These are phyloP conservation scores for Plectosphaerella sp. DNA, from an alignment of 2,329 filamentous ascomycete species.

Conservation along the genomic window DNA sequence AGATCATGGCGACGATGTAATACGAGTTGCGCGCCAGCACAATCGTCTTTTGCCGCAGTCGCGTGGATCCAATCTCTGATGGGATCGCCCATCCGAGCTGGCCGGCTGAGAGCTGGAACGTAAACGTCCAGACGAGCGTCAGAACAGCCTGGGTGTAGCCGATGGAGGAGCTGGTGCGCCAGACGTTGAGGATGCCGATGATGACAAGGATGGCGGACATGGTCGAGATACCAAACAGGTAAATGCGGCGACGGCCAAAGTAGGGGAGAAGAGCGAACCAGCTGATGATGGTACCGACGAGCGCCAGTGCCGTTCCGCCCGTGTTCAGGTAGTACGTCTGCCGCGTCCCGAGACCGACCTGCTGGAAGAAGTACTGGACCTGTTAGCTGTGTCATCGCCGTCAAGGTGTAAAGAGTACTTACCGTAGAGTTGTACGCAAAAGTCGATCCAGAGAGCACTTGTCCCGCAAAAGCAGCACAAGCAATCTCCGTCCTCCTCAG, in stretches of 20 bases:
- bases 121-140: conserved; percentile 8
- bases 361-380: conserved; percentile 30
- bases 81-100: conserved; percentile 17
- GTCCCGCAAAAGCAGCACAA: conserved; percentile 20
- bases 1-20: conserved; percentile 11
- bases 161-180: conserved; percentile 28
- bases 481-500: conserved; percentile 29
- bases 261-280: conserved; percentile 30
- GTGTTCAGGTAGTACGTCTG: conserved; percentile 30
- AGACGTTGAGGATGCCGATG: conserved; percentile 34
- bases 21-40: conserved; percentile 22
- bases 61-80: conserved; percentile 24
- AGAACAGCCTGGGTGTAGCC: conserved; percentile 24
- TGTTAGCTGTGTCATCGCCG: too few species aligned
- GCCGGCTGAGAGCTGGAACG: conserved; percentile 8
- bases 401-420: too few species aligned
- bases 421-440: conserved; percentile 28
- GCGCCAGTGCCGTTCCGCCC: conserved; percentile 32
- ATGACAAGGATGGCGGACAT: conserved; percentile 32
- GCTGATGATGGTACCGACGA: conserved; percentile 36
- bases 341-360: conserved; percentile 23
- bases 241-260: conserved; percentile 39
- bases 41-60: conserved; percentile 25
- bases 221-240: conserved; percentile 37
- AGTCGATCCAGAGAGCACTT: conserved; percentile 18